Evolutionary conservation across 2,329 filamentous ascomycete genomes (phyloP).

Genomic region (Pseudocercospora crystallina): DNA sequence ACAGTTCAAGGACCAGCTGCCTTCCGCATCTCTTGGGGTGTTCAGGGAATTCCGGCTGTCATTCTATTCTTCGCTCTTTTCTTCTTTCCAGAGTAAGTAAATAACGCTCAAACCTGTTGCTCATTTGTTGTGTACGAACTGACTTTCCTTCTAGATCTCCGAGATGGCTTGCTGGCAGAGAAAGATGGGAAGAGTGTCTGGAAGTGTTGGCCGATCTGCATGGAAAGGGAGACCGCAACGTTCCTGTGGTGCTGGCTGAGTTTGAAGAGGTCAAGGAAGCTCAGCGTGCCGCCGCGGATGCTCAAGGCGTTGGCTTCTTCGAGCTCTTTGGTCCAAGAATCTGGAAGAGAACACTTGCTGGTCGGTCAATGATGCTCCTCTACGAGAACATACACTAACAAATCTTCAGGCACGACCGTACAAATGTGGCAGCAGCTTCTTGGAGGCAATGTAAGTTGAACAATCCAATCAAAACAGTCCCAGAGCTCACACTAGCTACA

Average conservation of each 20-base stretch:
- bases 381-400: slow-evolving; percentile 57
- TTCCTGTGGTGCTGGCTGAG: slow-evolving; percentile 49
- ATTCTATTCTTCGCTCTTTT: slow-evolving; percentile 46
- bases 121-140: no score
- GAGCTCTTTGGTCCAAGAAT: slow-evolving; percentile 51
- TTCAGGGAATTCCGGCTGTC: slow-evolving; percentile 46
- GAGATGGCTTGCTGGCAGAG: slow-evolving; percentile 50
- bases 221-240: slow-evolving; percentile 43
- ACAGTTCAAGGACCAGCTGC: slow-evolving; percentile 31
- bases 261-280: slow-evolving; percentile 47
- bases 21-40: slow-evolving; percentile 55
- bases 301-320: slow-evolving; percentile 41
- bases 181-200: slow-evolving; percentile 46
- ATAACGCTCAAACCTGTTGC: no score
- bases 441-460: slow-evolving; percentile 29
- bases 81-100: slow-evolving; percentile 42
- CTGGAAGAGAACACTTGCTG: slow-evolving; percentile 58
- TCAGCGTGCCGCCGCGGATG: slow-evolving; percentile 41
- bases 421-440: slow-evolving; percentile 57
- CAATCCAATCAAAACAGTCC: slow-evolving; percentile 8
- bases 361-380: slow-evolving; percentile 45
- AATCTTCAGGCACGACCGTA: slow-evolving; percentile 55
- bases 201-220: slow-evolving; percentile 46
- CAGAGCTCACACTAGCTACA: no score
- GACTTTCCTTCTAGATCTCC: slow-evolving; percentile 28